phyloP scores from a whole-genome alignment of 139 green algal genomes.

The Picochlorum sp. region DNA sequence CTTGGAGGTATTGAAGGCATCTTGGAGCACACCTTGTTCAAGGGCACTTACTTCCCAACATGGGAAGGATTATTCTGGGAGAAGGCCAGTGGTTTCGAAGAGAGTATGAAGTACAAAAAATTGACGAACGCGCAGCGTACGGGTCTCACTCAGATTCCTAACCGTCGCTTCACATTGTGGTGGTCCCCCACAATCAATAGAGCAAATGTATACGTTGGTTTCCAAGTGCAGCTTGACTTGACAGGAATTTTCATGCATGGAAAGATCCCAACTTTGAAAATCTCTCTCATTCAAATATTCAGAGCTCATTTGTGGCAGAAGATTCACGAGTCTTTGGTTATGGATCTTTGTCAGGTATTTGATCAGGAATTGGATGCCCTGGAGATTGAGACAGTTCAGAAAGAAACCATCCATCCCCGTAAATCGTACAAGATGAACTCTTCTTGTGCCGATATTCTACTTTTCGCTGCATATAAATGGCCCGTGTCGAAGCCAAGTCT shows the following conservation, averaged over 20 bases:
- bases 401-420: constrained; percentile 99
- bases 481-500: constrained; percentile 87
- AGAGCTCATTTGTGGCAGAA: constrained; percentile 99
- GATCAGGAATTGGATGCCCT: constrained; percentile 98
- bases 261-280: constrained; percentile 99
- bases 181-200: constrained; percentile 99
- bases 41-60: constrained; percentile 99
- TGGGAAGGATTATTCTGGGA: constrained; percentile 99
- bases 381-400: constrained; percentile 99
- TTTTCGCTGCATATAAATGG: constrained; percentile 98
- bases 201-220: constrained; percentile 99
- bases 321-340: constrained; percentile 96
- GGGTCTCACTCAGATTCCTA: constrained; percentile 99
- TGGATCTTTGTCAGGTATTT: constrained; percentile 86
- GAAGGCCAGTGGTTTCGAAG: constrained; percentile 57
- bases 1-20: constrained; percentile 98
- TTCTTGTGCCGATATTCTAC: constrained; percentile 88
- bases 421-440: constrained; percentile 99
- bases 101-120: constrained; percentile 90
- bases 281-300: constrained; percentile 99
- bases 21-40: constrained; percentile 99
- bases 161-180: constrained; percentile 99
- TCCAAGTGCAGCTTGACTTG: constrained; percentile 99
- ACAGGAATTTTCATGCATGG: constrained; percentile 99
- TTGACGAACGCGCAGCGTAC: constrained; percentile 96